These are phyloP conservation scores for Dendrobium huoshanense DNA, from an alignment of 106 monocot genomes.

Conservation along the genomic window DNA sequence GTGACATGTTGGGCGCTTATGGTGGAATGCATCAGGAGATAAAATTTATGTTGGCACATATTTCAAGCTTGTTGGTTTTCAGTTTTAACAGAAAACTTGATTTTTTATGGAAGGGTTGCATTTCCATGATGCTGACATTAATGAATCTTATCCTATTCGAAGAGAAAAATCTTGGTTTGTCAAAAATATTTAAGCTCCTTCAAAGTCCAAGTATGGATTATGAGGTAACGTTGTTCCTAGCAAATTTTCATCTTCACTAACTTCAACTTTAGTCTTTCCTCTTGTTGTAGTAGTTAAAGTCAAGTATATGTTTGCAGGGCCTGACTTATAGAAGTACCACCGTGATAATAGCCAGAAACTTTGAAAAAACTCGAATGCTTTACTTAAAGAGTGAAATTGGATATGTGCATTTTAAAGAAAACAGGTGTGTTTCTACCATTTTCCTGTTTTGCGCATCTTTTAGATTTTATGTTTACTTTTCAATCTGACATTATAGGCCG, in stretches of 20 bases:
- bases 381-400: background rate
- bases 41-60: constrained; percentile 33
- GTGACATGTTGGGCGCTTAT: background rate
- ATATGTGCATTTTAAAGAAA: background rate
- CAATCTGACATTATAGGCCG: background rate
- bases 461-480: background rate
- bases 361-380: constrained; percentile 10
- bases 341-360: constrained; percentile 18
- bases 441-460: constrained; percentile 2
- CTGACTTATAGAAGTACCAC: constrained; percentile 5
- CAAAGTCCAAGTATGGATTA: background rate
- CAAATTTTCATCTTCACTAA: background rate
- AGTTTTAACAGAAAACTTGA: constrained; percentile 29
- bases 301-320: constrained; percentile 11
- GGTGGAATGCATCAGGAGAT: constrained; percentile 3
- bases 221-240: constrained; percentile 10
- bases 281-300: background rate
- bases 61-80: constrained; percentile 30
- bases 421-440: background rate
- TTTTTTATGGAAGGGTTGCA: constrained; percentile 37
- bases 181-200: constrained; percentile 11
- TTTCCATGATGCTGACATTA: constrained; percentile 39
- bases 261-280: background rate
- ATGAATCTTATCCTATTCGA: constrained; percentile 36
- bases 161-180: constrained; percentile 22